Evolutionary conservation across 352 stramenopile genomes (phyloP).

Genomic region (Phytophthora nicotianae): DNA sequence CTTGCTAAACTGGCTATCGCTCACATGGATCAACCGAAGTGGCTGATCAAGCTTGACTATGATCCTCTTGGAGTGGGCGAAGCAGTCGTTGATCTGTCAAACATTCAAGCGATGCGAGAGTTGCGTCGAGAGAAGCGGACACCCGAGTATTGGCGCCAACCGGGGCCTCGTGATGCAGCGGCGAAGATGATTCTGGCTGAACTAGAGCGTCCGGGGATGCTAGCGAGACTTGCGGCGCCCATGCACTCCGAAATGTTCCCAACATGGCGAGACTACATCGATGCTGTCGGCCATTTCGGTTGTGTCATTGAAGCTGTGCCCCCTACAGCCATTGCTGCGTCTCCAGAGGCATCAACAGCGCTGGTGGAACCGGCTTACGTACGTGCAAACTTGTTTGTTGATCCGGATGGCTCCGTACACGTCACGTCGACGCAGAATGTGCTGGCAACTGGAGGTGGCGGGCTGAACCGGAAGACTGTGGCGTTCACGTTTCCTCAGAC

Average conservation of each 20-base stretch:
- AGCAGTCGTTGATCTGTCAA: constrained; percentile 69
- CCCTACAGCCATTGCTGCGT: constrained; percentile 9
- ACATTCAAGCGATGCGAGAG: constrained; percentile 58
- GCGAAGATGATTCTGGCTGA: constrained; percentile 61
- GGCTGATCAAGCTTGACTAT: constrained; percentile 86
- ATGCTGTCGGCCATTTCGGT: constrained; percentile 67
- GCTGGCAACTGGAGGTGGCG: constrained; percentile 32
- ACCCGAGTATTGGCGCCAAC: constrained; percentile 75
- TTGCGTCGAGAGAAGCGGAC: constrained; percentile 68
- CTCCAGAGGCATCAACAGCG: constrained; percentile 1
- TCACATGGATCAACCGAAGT: constrained; percentile 79
- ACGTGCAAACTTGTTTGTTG: constrained; percentile 81
- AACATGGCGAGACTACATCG: constrained; percentile 63
- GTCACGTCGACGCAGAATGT: constrained; percentile 76
- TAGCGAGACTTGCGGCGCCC: constrained; percentile 23
- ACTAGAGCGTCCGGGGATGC: constrained; percentile 53
- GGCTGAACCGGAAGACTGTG: constrained; percentile 43
- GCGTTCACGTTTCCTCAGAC: constrained; percentile 84
- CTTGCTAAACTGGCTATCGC: constrained; percentile 87
- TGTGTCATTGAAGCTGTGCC: constrained; percentile 84
- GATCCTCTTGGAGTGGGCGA: constrained; percentile 71
- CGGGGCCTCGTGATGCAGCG: constrained; percentile 62
- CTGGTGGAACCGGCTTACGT: constrained; percentile 44
- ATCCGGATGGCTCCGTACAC: constrained; percentile 68
- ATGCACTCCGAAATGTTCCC: constrained; percentile 60